Base-by-base conservation (phyloP, 176 grass and related monocot genomes). In the Puccinellia tenuiflora region DNA sequence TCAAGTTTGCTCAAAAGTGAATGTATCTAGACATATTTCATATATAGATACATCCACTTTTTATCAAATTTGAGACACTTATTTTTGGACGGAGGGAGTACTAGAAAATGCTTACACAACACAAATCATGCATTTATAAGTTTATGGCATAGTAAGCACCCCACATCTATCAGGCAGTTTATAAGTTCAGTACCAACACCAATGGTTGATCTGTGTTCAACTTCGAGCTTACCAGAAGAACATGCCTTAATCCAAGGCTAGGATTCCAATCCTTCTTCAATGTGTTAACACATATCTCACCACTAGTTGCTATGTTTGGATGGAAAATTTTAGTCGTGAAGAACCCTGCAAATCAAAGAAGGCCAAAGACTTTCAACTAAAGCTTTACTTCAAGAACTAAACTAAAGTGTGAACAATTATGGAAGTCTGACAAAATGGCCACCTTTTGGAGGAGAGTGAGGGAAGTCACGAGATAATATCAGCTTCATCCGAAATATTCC, bases 281-380 rank as follows among this genome's bases (percentile, higher is more conserved):
- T 61, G 96, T 99, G 79, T 99, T 99, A 31, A 99, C 96, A 96
- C 96, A 96, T 74, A 99, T 96, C 79, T 99, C 97, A 69, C 97
- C 97, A 82, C 88, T 89, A 39, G 83, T 90, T 81, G 97, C 91
- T 84, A 99, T 94, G 80, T 99, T 99, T 29, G 97, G 97, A 92
- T 96, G 97, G 81, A 99, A 99, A 75, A 97, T 92, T 85, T 94
- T 94, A 14, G 88, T 94, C 28, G 94, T 47, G 65, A 94, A 97
- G 76, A 89, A 97, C 37, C 95, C 95, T 97, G 80, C 43, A 89
- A n/a, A 78, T 88, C 9, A 81, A 80, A 68, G 56, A 52, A 42
- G 40, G 20, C 2, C 84, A 53, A 48, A 79, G 4, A 43, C 22
- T 81, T 82, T 40, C 18, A 7, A 26, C 34, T 33, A 18, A 84